A percentile compares a stretch with the other conserved stretches of the same genome.
Evolutionary conservation across 2,329 filamentous ascomycete species (phyloP).

Genomic region (Fusarium nanum): DNA sequence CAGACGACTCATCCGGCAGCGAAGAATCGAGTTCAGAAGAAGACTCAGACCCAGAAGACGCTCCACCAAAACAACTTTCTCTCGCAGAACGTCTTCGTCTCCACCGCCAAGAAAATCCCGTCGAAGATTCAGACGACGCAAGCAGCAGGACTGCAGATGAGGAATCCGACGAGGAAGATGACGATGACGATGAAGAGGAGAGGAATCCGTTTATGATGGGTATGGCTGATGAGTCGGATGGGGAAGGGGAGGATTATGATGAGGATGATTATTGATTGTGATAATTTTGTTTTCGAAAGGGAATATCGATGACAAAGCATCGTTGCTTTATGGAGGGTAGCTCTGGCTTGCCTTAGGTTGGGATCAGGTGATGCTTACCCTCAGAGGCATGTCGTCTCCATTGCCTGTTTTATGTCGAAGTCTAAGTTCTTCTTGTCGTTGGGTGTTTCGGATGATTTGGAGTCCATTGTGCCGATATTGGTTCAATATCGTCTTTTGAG

Average conservation of each 20-base stretch:
- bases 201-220: constrained; percentile 47
- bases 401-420: too few relatives aligned
- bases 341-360: too few relatives aligned
- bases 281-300: too few relatives aligned
- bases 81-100: constrained; percentile 35
- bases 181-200: constrained; percentile 40
- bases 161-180: constrained; percentile 37
- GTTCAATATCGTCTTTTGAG: too few relatives aligned
- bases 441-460: too few relatives aligned
- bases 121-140: constrained; percentile 23
- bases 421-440: too few relatives aligned
- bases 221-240: constrained; percentile 52
- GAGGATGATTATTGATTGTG: constrained; percentile 28
- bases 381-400: too few relatives aligned
- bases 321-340: too few relatives aligned
- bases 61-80: constrained; percentile 21
- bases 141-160: constrained; percentile 36
- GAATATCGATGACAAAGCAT: too few relatives aligned
- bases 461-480: too few relatives aligned
- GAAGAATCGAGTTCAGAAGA: constrained; percentile 1
- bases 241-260: constrained; percentile 40
- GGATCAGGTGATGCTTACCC: too few relatives aligned
- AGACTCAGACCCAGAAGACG: constrained; percentile 26
- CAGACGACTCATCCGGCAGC: constrained; percentile 3
- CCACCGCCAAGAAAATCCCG: constrained; percentile 35